Conservation (phyloP, 306 rosid species). For the Casuarina equisetifolia region DNA sequence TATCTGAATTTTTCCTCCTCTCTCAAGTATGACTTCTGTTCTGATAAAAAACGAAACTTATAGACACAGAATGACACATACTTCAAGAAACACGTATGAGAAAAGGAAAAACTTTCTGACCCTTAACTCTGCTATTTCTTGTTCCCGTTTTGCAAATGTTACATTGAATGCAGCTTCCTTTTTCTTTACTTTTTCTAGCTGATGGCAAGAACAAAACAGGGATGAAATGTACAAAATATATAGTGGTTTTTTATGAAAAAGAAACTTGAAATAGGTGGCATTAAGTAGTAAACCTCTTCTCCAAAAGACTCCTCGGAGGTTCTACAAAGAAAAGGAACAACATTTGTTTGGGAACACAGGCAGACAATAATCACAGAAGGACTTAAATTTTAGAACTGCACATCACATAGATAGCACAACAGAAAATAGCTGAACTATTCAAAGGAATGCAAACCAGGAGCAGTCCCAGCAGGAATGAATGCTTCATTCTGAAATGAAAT, state of each 20-base stretch:
- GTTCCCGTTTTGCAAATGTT: conserved; percentile 91
- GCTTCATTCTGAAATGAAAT: conserved; percentile 70
- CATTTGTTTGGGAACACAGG: conserved; percentile 6
- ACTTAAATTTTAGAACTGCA: neutral
- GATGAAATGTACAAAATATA: conserved; percentile 19
- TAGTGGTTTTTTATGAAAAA: conserved; percentile 16
- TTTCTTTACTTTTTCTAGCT: conserved; percentile 95
- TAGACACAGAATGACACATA: neutral
- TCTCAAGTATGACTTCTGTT: neutral
- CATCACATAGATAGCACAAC: neutral
- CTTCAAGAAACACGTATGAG: neutral
- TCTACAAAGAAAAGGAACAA: conserved; percentile 41
- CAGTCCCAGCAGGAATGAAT: conserved; percentile 63
- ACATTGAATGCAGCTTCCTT: conserved; percentile 95
- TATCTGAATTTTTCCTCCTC: neutral
- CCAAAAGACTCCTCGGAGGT: conserved; percentile 79
- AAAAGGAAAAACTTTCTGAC: conserved; percentile 32
- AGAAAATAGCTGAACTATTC: conserved; percentile 2
- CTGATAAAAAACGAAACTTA: neutral
- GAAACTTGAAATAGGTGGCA: conserved; percentile 3
- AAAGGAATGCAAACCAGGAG: conserved; percentile 61
- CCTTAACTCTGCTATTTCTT: conserved; percentile 93
- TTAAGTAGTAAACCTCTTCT: conserved; percentile 65
- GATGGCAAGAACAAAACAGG: conserved; percentile 22
- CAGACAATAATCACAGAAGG: conserved; percentile 4